Evolutionary conservation across 2,329 filamentous ascomycete species (phyloP), one percentile per base, ranked within the genome.

Genomic region (Cladophialophora yegresii): DNA sequence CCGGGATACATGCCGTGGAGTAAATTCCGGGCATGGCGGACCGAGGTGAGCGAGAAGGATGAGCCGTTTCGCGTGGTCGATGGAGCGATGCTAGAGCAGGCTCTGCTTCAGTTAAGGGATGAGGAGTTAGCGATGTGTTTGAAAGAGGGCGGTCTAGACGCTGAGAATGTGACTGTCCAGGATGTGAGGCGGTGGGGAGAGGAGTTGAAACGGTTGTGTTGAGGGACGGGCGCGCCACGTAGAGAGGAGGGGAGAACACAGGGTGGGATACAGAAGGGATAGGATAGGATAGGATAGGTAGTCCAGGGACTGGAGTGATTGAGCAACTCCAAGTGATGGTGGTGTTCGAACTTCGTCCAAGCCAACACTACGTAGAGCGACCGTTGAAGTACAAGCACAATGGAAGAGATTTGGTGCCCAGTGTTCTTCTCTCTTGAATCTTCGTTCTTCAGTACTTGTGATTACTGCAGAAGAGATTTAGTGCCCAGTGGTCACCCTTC

Each of bases 41-140:
- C 87, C 60, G 81, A 86, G 26, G 87, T 89, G 28, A 81, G 88
- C 20, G 85, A 90, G 64, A 85, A 86, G 0, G 87, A 90, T 0
- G 91, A 89, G 45, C 93, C 95, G 0, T 90, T 87, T 73, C 84
- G 93, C 1, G 98, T 98, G 72, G 85, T 99, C 12, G 95, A 99
- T 73, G 95, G 93, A 0, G 93, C 97, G 75, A 81, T 98, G 72
- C 82, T 99, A 12, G 93, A 98, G 78, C 78, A 86, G 58, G 69
- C 64, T 16, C 97, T 97, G 73, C 76, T 98, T 69, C 88, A 92
- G 68, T 80, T 90, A 67, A 81, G 84, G 53, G 86, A 88, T 61
- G 79, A 80, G 4, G 71, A 83, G 64, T 85, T 88, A 73, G 77
- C 80, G 65, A 79, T 81, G 70, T 82, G 86, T 62, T 78, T 84